phyloP scores from a whole-genome alignment of 2,329 filamentous ascomycete genomes.

The Falciphora oryzae region DNA sequence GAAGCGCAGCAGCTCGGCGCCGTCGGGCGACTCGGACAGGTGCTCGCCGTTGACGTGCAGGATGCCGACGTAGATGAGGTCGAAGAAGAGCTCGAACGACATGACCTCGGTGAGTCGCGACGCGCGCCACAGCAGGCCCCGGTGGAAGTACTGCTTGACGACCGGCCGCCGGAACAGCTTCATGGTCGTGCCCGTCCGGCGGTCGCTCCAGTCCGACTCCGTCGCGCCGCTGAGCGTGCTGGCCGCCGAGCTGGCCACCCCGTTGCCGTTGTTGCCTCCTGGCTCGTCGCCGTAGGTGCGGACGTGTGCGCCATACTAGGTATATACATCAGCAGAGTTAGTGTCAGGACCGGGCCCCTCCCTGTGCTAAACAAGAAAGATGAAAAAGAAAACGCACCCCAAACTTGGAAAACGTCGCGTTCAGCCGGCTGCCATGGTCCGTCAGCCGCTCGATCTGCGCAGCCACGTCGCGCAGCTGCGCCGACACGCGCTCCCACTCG shows the following conservation, averaged over 20 bases:
- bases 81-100: slow-evolving; percentile 59
- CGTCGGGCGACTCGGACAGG: slow-evolving; percentile 49
- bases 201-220: slow-evolving; percentile 20
- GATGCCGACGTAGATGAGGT: slow-evolving; percentile 58
- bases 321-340: no score
- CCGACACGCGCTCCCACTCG: slow-evolving; percentile 50
- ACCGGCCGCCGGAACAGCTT: slow-evolving; percentile 53
- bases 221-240: slow-evolving; percentile 11
- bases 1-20: slow-evolving; percentile 51
- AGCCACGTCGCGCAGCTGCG: slow-evolving; percentile 46
- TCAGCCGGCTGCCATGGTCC: slow-evolving; percentile 47
- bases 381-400: slow-evolving; percentile 25
- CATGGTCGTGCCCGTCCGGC: slow-evolving; percentile 36
- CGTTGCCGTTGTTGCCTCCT: slow-evolving; percentile 17
- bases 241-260: neutral
- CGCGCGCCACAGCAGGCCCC: slow-evolving; percentile 57
- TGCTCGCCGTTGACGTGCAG: slow-evolving; percentile 59
- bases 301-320: slow-evolving; percentile 47
- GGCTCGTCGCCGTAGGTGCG: slow-evolving; percentile 33
- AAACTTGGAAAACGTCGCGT: slow-evolving; percentile 58
- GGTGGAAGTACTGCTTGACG: slow-evolving; percentile 61
- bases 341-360: no score
- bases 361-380: no score
- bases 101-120: slow-evolving; percentile 54
- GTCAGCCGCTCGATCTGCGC: slow-evolving; percentile 48